A percentile compares a stretch with the other conserved stretches of the same genome.
These are phyloP conservation scores for Coniochaeta prunicola DNA, from an alignment of 2,329 filamentous ascomycete genomes.

Conservation along the genomic window DNA sequence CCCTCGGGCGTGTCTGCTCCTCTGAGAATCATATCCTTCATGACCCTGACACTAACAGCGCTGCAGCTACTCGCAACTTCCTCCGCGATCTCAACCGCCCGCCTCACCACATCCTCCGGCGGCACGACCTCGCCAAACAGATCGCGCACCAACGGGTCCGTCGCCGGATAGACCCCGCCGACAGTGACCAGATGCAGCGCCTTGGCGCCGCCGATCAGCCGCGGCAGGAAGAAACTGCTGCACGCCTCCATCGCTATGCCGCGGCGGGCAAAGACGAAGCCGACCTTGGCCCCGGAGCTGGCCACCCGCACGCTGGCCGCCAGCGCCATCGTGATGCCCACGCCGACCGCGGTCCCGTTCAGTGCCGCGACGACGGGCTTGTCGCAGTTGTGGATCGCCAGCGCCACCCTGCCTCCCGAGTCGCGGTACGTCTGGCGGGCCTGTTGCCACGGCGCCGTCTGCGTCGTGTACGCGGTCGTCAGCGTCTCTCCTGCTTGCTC, in stretches of 20 bases:
- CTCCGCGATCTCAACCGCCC: slow-evolving; percentile 58
- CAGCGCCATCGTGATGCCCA: slow-evolving; percentile 56
- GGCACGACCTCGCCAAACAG: slow-evolving; percentile 62
- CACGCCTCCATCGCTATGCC: slow-evolving; percentile 68
- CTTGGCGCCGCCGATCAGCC: slow-evolving; percentile 56
- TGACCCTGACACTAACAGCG: slow-evolving; percentile 54
- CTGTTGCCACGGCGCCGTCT: slow-evolving; percentile 2
- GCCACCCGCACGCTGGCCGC: slow-evolving; percentile 46
- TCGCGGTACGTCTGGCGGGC: slow-evolving; percentile 32
- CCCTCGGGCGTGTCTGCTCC: slow-evolving; percentile 54
- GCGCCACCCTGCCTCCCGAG: slow-evolving; percentile 43
- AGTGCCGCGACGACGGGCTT: slow-evolving; percentile 54
- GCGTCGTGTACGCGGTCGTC: slow-evolving; percentile 3
- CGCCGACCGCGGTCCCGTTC: slow-evolving; percentile 52
- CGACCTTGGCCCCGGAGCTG: slow-evolving; percentile 55
- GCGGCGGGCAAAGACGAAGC: slow-evolving; percentile 65
- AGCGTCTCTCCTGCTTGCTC: slow-evolving; percentile 19
- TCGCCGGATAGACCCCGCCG: slow-evolving; percentile 49
- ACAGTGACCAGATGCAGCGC: slow-evolving; percentile 62
- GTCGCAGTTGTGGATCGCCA: slow-evolving; percentile 48
- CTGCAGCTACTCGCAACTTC: slow-evolving; percentile 63
- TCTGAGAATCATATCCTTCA: slow-evolving; percentile 65
- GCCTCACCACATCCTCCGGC: slow-evolving; percentile 52
- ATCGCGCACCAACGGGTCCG: slow-evolving; percentile 42
- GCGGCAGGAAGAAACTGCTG: slow-evolving; percentile 64